Base-by-base conservation (phyloP, 192 early-diverging fungal species). In the Mortierella antarctica region DNA sequence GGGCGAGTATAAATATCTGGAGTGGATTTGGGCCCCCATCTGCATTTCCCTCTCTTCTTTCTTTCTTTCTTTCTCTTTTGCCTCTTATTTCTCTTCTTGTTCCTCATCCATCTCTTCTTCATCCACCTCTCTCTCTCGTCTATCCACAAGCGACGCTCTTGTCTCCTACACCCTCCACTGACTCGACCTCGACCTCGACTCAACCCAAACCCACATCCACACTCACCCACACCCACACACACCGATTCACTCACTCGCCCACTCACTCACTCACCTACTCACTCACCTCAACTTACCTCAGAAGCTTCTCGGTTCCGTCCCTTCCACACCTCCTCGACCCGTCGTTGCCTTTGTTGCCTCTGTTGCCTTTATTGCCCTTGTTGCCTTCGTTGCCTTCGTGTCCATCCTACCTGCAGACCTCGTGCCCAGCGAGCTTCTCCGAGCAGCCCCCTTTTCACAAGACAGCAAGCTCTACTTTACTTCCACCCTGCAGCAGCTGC, bases 61-160 rank as follows among this genome's bases (percentile, higher is more conserved):
- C 51, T 48, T 31, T 67, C 57, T 57, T 60, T 67, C 65, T 48
- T 44, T 20, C 65, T 54, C 47, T 75, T 44, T 61, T 39, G 23
- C 53, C 42, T 18, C 44, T 50, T 41, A n/a, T 47, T 15, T 55
- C 59, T 6, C 45, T 45, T 23, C 31, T 42, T 56, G 40, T 23
- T 31, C 45, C 45, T 49, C 50, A 5, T 53, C 5, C 46, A 18
- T 65, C 18, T 62, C 54, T 53, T 41, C 56, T 47, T 49, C 42
- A 23, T 50, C 48, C 56, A 61, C 41, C 56, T 15, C 41, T 56
- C 48, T 46, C 60, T 3, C 45, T 60, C 21, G 12, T n/a, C 18
- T 18, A 20, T 18, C 12, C 61, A 21, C 42, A 15, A 0, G 11
- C 58, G 6, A 13, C 42, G 21, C 42, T 44, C 41, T 41, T 8